Conservation (phyloP, 176 grass and related monocot genomes). For the Triticum dicoccoides region DNA sequence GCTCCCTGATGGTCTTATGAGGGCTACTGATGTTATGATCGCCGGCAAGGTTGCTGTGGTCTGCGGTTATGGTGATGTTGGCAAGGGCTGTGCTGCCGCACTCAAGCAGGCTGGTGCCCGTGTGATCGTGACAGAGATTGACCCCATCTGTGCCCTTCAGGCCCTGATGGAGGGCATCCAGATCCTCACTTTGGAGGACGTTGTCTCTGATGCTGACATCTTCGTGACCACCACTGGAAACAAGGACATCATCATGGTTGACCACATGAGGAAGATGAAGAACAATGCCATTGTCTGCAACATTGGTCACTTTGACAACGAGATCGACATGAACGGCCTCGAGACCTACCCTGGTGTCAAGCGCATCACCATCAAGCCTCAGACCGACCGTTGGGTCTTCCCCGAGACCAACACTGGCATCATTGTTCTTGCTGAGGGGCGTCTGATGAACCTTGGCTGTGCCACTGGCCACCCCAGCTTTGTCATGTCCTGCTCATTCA, state of each 20-base stretch:
- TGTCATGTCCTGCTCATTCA: constrained; percentile 99
- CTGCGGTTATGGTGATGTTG: constrained; percentile 91
- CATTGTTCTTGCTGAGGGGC: constrained; percentile 93
- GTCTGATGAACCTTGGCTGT: constrained; percentile 95
- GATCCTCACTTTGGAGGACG: constrained; percentile 86
- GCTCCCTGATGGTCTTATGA: constrained; percentile 96
- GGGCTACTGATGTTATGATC: constrained; percentile 97
- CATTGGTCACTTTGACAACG: constrained; percentile 98
- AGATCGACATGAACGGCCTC: constrained; percentile 83
- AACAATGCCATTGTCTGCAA: constrained; percentile 99
- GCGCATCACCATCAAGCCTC: constrained; percentile 98
- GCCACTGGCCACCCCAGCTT: constrained; percentile 98
- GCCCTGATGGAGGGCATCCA: constrained; percentile 91
- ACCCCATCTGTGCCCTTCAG: constrained; percentile 97
- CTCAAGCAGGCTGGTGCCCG: constrained; percentile 95
- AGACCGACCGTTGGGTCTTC: constrained; percentile 97
- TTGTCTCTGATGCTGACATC: constrained; percentile 74
- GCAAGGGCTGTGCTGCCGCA: constrained; percentile 92
- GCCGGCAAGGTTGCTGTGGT: constrained; percentile 92
- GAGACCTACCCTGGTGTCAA: constrained; percentile 94
- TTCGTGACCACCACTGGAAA: constrained; percentile 96
- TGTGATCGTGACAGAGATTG: constrained; percentile 95
- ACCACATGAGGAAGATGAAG: constrained; percentile 99
- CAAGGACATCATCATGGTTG: constrained; percentile 99
- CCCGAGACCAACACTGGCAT: constrained; percentile 87